Percentiles rank a stretch among this genome's conserved stretches.
Conservation (phyloP, 2,329 filamentous ascomycete genomes). For the Dissoconium aciculare region DNA sequence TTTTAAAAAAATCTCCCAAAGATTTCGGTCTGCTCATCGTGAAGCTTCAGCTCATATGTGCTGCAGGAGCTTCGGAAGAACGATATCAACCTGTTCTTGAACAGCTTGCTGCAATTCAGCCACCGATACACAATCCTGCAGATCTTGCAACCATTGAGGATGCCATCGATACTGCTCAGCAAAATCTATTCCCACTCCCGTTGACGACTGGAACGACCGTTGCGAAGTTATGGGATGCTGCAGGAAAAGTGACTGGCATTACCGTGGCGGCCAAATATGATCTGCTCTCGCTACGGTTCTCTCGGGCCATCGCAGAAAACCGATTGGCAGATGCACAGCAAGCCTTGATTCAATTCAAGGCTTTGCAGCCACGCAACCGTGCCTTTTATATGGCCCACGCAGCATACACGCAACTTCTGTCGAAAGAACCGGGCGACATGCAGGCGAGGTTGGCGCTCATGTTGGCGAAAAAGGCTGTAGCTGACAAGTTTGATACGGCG, state of each 20-base stretch:
- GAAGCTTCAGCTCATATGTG: slow-evolving; percentile 19
- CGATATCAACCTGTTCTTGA: slow-evolving; percentile 11
- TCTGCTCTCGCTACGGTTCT: slow-evolving; percentile 17
- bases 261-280: slow-evolving; percentile 14
- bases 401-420: slow-evolving; percentile 21
- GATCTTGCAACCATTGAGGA: slow-evolving; percentile 18
- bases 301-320: slow-evolving; percentile 18
- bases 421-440: slow-evolving; percentile 17
- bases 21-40: slow-evolving; percentile 19
- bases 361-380: slow-evolving; percentile 18
- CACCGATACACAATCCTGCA: slow-evolving; percentile 15
- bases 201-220: slow-evolving; percentile 16
- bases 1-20: slow-evolving; percentile 18
- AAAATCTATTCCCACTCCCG: slow-evolving; percentile 16
- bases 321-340: slow-evolving; percentile 22
- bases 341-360: slow-evolving; percentile 22
- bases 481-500: slow-evolving; percentile 20
- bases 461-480: slow-evolving; percentile 21
- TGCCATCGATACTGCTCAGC: slow-evolving; percentile 15
- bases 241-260: slow-evolving; percentile 15
- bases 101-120: slow-evolving; percentile 13
- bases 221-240: slow-evolving; percentile 21
- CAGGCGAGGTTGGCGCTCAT: slow-evolving; percentile 17
- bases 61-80: slow-evolving; percentile 6
- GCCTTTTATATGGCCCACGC: slow-evolving; percentile 23